These are phyloP conservation scores for Coniochaeta pulveracea DNA, from an alignment of 2,329 filamentous ascomycete genomes.

Conservation along the genomic window DNA sequence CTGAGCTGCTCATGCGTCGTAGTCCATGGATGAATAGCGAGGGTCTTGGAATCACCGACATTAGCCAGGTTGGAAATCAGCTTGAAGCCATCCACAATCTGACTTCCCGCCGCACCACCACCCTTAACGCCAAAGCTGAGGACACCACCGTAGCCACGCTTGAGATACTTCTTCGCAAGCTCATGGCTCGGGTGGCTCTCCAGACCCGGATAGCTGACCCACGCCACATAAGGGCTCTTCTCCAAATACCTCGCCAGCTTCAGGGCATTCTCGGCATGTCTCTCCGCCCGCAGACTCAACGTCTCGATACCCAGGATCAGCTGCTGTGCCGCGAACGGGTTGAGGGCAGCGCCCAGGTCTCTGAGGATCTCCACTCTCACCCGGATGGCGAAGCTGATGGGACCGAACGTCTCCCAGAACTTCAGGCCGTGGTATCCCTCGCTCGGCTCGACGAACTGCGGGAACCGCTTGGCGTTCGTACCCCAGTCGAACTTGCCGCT, in stretches of 20 bases:
- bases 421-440: constrained; percentile 88
- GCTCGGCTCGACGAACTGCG: constrained; percentile 80
- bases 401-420: constrained; percentile 88
- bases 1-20: constrained; percentile 90
- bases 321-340: constrained; percentile 88
- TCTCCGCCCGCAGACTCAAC: constrained; percentile 71
- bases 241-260: constrained; percentile 74
- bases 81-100: constrained; percentile 90
- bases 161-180: constrained; percentile 77
- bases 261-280: constrained; percentile 76
- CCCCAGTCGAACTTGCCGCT: constrained; percentile 92
- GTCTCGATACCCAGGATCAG: constrained; percentile 85
- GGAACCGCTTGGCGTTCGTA: constrained; percentile 72
- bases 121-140: constrained; percentile 91
- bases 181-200: constrained; percentile 71
- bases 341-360: constrained; percentile 72
- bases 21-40: constrained; percentile 90
- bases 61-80: constrained; percentile 93
- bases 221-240: constrained; percentile 71
- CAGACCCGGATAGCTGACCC: constrained; percentile 90
- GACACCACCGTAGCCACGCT: constrained; percentile 77
- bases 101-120: constrained; percentile 67
- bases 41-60: constrained; percentile 88
- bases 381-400: constrained; percentile 71
- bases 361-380: constrained; percentile 83